phyloP scores from a whole-genome alignment of 495 filamentous ascomycete genomes.

The Penicillium ochrochloron region DNA sequence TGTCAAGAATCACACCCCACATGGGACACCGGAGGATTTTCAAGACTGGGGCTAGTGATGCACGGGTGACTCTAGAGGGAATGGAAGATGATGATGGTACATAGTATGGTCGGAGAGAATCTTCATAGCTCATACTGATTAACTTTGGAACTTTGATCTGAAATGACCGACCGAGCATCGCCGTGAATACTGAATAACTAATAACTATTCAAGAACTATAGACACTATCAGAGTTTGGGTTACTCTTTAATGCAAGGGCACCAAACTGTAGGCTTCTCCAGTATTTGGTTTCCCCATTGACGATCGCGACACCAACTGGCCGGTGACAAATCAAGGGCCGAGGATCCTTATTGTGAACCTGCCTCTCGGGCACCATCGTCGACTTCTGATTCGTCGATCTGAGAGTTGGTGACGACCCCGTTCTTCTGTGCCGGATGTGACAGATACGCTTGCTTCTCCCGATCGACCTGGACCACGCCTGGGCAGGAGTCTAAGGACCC shows the following conservation, averaged over 20 bases:
- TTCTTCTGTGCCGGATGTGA: slow-evolving; percentile 45
- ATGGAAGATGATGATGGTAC: slow-evolving; percentile 1
- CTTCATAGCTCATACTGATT: background rate
- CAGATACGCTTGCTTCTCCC: slow-evolving; percentile 33
- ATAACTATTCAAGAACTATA: slow-evolving; percentile 5
- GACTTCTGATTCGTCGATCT: slow-evolving; percentile 43
- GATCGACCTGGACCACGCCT: background rate
- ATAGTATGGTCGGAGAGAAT: background rate
- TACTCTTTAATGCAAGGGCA: slow-evolving; percentile 51
- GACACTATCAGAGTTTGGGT: background rate
- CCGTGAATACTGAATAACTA: background rate
- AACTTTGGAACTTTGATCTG: background rate
- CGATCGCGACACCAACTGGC: slow-evolving; percentile 40
- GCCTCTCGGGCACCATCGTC: slow-evolving; percentile 29
- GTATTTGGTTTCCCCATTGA: slow-evolving; percentile 38
- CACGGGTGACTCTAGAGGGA: slow-evolving; percentile 17
- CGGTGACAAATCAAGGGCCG: slow-evolving; percentile 49
- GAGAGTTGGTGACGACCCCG: slow-evolving; percentile 11
- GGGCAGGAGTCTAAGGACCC: slow-evolving; percentile 15
- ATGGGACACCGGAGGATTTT: slow-evolving; percentile 22
- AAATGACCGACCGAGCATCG: background rate
- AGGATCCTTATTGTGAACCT: slow-evolving; percentile 31
- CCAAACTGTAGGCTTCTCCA: slow-evolving; percentile 20
- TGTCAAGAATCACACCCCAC: slow-evolving; percentile 22
- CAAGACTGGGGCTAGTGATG: slow-evolving; percentile 13